Base-by-base conservation (phyloP, 495 filamentous ascomycete genomes). In the Penicillium steckii region DNA sequence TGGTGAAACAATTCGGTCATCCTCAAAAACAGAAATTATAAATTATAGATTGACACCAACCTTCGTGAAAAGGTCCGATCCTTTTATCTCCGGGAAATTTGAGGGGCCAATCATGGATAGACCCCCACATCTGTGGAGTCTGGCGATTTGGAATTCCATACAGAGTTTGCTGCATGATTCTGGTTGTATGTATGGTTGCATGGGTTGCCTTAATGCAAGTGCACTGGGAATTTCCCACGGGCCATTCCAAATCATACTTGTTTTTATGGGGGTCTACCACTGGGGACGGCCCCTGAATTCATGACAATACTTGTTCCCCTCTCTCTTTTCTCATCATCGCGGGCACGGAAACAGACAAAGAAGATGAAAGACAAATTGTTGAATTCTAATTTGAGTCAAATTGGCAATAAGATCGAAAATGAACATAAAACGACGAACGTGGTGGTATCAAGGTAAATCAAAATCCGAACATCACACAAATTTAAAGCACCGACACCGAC, bases 141-240 rank as follows among this genome's bases (percentile, higher is more conserved):
- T 35, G 27, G 3, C n/a, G 24, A 60, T 60, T 60, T 60, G 57
- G 57, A 60, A 60, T 60, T 56, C 46, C 46, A 50, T 42, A 30
- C 50, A 38, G 15, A 24, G 13, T 17, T 29, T 18, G 25, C 32
- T 22, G 6, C 33, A 37, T n/a, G 18, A 37, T 37, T 37, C 29
- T 37, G n/a, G n/a, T n/a, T n/a, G n/a, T 4, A n/a, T 37, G 10
- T 37, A 54, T 52, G 46, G 49, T 53, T 53, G 56, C 47, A 51
- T 51, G 25, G 25, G 42, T 27, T 44, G 42, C 42, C 24, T n/a
- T 27, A 24, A 23, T 9, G 38, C 23, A 23, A 41, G 18, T 41
- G 18, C 8, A 21, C 2, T 27, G 42, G 13, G 23, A 22, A 12
- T 24, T 24, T 41, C 42, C 17, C 25, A 8, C 4, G 23, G 8